A percentile compares a stretch with the other conserved stretches of the same genome.
phyloP scores from a whole-genome alignment of 805 yeast genomes.

The Metschnikowia arizonensis region DNA sequence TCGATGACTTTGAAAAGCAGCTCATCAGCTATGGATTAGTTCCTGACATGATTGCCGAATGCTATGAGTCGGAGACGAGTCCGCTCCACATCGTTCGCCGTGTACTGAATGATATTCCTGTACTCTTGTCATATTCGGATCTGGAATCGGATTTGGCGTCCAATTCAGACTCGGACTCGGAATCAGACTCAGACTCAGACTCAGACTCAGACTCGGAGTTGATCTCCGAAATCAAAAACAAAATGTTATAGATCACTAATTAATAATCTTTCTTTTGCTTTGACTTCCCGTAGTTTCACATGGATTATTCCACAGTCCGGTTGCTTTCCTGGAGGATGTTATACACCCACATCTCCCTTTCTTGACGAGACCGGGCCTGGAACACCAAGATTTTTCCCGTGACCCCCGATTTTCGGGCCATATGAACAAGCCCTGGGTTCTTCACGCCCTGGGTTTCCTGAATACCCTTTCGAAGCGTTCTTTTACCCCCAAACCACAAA shows the following conservation, averaged over 20 bases:
- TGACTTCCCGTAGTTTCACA: no score
- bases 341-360: constrained; percentile 78
- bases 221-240: constrained; percentile 13
- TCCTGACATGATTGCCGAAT: neutral
- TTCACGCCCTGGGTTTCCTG: constrained; percentile 17
- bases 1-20: constrained; percentile 9
- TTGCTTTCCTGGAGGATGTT: constrained; percentile 43
- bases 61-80: constrained; percentile 3
- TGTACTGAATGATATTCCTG: constrained; percentile 4
- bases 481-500: constrained; percentile 72
- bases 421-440: constrained; percentile 43
- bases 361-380: constrained; percentile 76
- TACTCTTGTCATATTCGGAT: constrained; percentile 4
- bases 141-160: neutral
- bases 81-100: constrained; percentile 9
- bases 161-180: neutral
- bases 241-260: neutral
- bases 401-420: constrained; percentile 55
- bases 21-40: constrained; percentile 12
- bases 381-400: constrained; percentile 69
- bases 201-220: constrained; percentile 20
- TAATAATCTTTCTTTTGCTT: no score
- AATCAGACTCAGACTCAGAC: constrained; percentile 10
- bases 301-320: constrained; percentile 32
- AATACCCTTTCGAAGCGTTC: constrained; percentile 9